These are phyloP conservation scores for Purpureocillium lavendulum DNA, from an alignment of 2,329 filamentous ascomycete genomes.

Conservation along the genomic window DNA sequence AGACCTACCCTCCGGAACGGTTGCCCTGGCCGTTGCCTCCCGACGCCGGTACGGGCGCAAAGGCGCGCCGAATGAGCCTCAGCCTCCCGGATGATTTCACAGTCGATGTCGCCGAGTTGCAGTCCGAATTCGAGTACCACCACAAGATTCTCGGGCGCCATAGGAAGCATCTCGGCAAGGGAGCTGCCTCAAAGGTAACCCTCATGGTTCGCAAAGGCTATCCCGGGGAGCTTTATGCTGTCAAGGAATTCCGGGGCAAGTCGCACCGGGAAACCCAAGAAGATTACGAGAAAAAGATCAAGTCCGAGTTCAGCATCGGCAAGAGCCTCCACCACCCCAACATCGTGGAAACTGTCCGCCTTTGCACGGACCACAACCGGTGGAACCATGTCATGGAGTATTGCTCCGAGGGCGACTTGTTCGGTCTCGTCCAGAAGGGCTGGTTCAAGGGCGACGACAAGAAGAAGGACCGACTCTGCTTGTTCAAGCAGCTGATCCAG, in stretches of 20 bases:
- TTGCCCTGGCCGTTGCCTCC: constrained; percentile 54
- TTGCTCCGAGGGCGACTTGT: constrained; percentile 75
- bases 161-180: constrained; percentile 70
- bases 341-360: constrained; percentile 69
- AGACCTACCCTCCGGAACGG: constrained; percentile 29
- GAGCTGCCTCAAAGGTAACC: constrained; percentile 73
- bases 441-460: constrained; percentile 59
- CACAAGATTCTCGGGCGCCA: constrained; percentile 64
- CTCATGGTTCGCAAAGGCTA: constrained; percentile 67
- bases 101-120: constrained; percentile 61
- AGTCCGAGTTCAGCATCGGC: constrained; percentile 81
- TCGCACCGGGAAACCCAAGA: constrained; percentile 58
- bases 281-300: constrained; percentile 83
- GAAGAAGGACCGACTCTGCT: constrained; percentile 63
- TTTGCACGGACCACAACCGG: constrained; percentile 65
- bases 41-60: constrained; percentile 64
- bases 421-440: constrained; percentile 61
- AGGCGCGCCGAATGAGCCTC: constrained; percentile 69
- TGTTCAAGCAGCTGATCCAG: constrained; percentile 84
- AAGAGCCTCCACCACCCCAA: constrained; percentile 82
- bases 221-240: constrained; percentile 62
- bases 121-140: constrained; percentile 61
- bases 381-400: constrained; percentile 96
- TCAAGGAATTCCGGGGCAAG: constrained; percentile 79
- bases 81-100: constrained; percentile 67